Base-by-base conservation (phyloP, 1,284 basidiomycete genomes). In the Singerocomus rubriflavus region DNA sequence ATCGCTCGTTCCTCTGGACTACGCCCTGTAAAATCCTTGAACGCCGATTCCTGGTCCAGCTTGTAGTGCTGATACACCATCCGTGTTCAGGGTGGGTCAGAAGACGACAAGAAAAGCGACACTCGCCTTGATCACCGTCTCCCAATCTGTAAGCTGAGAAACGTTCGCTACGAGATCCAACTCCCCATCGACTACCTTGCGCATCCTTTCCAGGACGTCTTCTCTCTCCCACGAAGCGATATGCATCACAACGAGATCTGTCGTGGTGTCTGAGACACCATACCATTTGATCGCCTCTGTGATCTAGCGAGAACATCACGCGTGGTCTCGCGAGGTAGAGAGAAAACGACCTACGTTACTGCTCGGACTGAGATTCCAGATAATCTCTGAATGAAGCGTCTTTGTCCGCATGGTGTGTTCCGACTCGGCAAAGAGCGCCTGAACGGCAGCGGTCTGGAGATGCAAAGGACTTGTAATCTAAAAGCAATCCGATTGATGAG, bases 231-330 rank as follows among this genome's bases (percentile, higher is more conserved):
- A 69, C 10, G 75, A 70, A 6, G 73, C 73, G 32, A 94, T 77
- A 8, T 84, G 78, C 11, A 94, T 84, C 7, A 95, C 81, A 14
- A 93, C 63, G n/a, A 95, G 73, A 10, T 82, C 73, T 0, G 72
- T 77, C n/a, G 81, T 84, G 5, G 66, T 69, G 35, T 88, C 82
- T 0, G 85, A 85, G 4, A 96, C 76, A 5, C 94, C 93, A 60
- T 93, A 94, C 50, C 89, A 79, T 49, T 83, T 78, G 54, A 97
- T 82, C 0, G 88, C 88, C 60, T 97, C 93, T 3, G 84, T 83
- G 49, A 97, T 96, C 91, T 93, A 53, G 29, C 34, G 46, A 30
- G n/a, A 16, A 39, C 33, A n/a, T 42, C 11, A 40, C 25, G 38
- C 16, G 21, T 9, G n/a, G 21, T 12, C n/a, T 41, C 8, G 31